These are phyloP conservation scores for Rosa rugosa DNA, from an alignment of 306 rosid genomes.

Conservation along the genomic window DNA sequence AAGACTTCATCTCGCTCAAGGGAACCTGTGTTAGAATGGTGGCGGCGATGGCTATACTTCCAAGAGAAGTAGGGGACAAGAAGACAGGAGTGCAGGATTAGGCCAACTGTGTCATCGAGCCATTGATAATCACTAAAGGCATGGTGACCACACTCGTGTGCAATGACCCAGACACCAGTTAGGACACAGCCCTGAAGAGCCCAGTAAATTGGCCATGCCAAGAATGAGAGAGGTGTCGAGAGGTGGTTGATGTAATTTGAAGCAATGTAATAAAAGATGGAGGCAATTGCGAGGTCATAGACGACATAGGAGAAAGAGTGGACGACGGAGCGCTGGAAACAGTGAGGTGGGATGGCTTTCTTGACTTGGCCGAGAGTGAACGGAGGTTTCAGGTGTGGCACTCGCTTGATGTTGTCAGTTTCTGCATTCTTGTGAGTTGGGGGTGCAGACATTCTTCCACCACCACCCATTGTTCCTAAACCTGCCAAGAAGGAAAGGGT, in stretches of 20 bases:
- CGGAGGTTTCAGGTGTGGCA: slow-evolving; percentile 58
- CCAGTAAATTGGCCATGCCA: slow-evolving; percentile 68
- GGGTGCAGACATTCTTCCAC: slow-evolving; percentile 77
- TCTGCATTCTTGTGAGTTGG: slow-evolving; percentile 45
- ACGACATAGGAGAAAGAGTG: slow-evolving; percentile 64
- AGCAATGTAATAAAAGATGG: slow-evolving; percentile 41
- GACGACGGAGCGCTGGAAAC: slow-evolving; percentile 62
- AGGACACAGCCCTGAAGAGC: slow-evolving; percentile 73
- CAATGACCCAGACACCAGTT: slow-evolving; percentile 95
- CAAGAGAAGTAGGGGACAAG: slow-evolving; percentile 95
- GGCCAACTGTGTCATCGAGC: slow-evolving; percentile 94
- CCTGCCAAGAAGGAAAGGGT: slow-evolving; percentile 37
- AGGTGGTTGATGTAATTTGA: slow-evolving; percentile 44
- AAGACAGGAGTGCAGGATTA: slow-evolving; percentile 81
- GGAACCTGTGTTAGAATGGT: slow-evolving; percentile 89
- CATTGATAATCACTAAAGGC: slow-evolving; percentile 91
- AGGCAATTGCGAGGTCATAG: slow-evolving; percentile 51
- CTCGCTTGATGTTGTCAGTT: slow-evolving; percentile 46
- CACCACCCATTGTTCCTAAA: slow-evolving; percentile 77
- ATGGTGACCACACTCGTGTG: slow-evolving; percentile 98
- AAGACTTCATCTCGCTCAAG: slow-evolving; percentile 91
- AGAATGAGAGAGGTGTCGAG: slow-evolving; percentile 33
- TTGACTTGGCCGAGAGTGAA: slow-evolving; percentile 60
- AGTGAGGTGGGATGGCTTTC: slow-evolving; percentile 73
- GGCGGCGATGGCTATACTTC: slow-evolving; percentile 98